These are phyloP conservation scores for Whalleya microplaca DNA, from an alignment of 2,329 filamentous ascomycete genomes.

Conservation along the genomic window DNA sequence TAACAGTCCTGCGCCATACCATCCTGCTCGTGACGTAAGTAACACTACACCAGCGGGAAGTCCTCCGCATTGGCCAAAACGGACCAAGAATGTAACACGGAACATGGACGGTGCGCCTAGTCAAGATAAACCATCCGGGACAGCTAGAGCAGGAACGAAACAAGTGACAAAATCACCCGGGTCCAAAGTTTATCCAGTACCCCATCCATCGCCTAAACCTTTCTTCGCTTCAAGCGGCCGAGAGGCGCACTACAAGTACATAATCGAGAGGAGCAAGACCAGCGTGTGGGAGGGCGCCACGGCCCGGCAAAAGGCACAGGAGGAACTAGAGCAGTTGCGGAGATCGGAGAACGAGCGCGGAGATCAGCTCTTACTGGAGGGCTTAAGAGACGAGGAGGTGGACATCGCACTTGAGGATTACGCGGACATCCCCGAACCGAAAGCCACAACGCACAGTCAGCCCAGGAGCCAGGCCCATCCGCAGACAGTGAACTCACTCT, in stretches of 20 bases:
- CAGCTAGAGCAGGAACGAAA: background rate
- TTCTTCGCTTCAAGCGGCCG: slow-evolving; percentile 40
- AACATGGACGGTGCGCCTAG: background rate
- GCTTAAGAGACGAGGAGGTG: slow-evolving; percentile 2
- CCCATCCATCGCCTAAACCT: slow-evolving; percentile 34
- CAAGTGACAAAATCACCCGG: background rate
- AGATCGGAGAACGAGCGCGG: slow-evolving; percentile 26
- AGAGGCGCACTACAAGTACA: slow-evolving; percentile 33
- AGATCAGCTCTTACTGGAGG: slow-evolving; percentile 14
- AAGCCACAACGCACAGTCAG: slow-evolving; percentile 2
- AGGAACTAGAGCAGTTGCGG: slow-evolving; percentile 28
- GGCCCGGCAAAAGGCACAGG: slow-evolving; percentile 23
- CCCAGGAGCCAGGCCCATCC: slow-evolving; percentile 8
- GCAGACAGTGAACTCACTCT: slow-evolving; percentile 18
- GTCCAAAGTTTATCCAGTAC: slow-evolving; percentile 6
- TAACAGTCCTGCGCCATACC: background rate
- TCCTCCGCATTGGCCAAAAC: background rate
- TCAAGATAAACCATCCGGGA: background rate
- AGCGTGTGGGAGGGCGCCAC: slow-evolving; percentile 34
- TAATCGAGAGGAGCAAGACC: slow-evolving; percentile 37
- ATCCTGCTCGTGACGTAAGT: background rate
- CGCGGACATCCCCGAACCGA: background rate
- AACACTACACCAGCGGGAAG: background rate
- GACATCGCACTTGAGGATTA: background rate
- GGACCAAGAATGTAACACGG: background rate